Evolutionary conservation across 805 yeast genomes (phyloP), one percentile per base, ranked within the genome.

Genomic region (Spathaspora gorwiae): DNA sequence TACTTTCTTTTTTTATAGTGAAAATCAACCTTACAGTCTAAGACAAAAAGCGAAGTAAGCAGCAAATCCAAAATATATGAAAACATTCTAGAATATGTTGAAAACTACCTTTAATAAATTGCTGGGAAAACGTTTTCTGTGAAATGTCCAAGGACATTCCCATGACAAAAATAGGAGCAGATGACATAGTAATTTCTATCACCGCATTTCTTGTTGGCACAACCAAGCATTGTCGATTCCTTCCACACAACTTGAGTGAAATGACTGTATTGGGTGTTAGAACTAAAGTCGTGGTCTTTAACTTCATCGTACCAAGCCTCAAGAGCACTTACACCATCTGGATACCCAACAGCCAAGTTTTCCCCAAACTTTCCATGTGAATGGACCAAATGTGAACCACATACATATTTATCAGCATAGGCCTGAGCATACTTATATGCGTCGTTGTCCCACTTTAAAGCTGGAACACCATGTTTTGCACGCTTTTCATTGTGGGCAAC

Each of bases 221-320:
- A 87, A 14, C 95, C 96, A 12, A 87, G 46, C 51, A 71, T 61
- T 8, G 80, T 71, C 29, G 87, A 69, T 26, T 68, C 61, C 51
- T 72, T 75, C 96, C 96, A 87, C 30, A 87, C 79, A 39, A 87
- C 68, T 62, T 86, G 94, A 15, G 95, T 85, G 66, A 86, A 88
- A 64, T 88, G 96, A 53, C 69, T 64, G 45, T 66, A 71, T 44
- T 66, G 60, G 39, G 64, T 54, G 6, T 11, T 14, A 40, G 66
- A 54, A 44, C 54, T 31, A 53, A 54, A 62, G 40, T 59, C 55
- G 48, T 60, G 65, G 38, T 53, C 53, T 6, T 54, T 46, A 42
- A 70, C 71, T 55, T 69, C 75, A 37, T 49, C 60, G 56, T 70
- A 69, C 76, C 76, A 70, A 14, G 72, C 73, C 11, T 55, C 48